phyloP scores from a whole-genome alignment of 257 asterid species.

The Petunia axillaris region DNA sequence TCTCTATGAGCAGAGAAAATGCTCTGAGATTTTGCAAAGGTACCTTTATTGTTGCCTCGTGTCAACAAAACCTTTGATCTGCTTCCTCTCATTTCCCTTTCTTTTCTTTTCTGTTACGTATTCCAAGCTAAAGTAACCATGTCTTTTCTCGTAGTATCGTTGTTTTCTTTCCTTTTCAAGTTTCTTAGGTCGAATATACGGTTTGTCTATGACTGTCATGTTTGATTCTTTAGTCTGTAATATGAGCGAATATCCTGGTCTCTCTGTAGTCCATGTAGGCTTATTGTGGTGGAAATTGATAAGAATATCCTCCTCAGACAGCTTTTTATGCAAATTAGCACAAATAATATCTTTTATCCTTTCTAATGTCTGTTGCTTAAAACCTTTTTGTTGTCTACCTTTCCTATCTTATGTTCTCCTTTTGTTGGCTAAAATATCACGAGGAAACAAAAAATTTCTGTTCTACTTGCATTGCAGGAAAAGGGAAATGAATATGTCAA shows the following conservation, averaged over 20 bases:
- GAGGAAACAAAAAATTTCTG: not conserved
- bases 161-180: not conserved
- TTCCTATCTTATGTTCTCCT: not conserved
- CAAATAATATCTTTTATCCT: not conserved
- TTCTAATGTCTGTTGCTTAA: not conserved
- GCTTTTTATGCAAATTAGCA: not conserved
- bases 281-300: not conserved
- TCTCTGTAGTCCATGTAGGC: not conserved
- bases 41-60: slow-evolving; percentile 14
- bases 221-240: not conserved
- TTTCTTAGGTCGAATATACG: not conserved
- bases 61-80: not conserved
- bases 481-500: slow-evolving; percentile 81
- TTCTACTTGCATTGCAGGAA: slow-evolving; percentile 56
- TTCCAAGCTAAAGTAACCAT: not conserved
- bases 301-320: not conserved
- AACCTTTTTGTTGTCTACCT: not conserved
- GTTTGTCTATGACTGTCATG: not conserved
- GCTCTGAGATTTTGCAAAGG: not conserved
- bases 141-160: not conserved
- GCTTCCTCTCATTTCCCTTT: not conserved
- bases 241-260: not conserved
- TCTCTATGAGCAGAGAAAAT: not conserved
- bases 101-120: not conserved
- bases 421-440: slow-evolving; percentile 1